Evolutionary conservation across 176 grass and related monocot species (phyloP).

Genomic region (Carex kokanica): DNA sequence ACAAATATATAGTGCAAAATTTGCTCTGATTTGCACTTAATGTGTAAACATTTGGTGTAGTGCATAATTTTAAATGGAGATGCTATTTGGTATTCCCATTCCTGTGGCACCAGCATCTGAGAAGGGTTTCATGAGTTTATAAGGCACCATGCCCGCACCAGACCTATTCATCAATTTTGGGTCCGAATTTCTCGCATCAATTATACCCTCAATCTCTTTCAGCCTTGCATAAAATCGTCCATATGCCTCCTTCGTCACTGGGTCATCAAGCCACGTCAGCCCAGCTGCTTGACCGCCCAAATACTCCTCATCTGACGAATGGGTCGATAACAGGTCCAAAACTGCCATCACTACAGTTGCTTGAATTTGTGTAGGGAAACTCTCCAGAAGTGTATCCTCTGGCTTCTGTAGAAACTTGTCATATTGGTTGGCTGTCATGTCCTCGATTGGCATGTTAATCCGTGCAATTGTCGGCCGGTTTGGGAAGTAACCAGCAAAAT

Average conservation of each 20-base stretch:
- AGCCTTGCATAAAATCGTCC: slow-evolving; percentile 35
- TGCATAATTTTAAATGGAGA: slow-evolving; percentile 41
- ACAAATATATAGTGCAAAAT: not conserved
- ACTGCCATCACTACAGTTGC: slow-evolving; percentile 67
- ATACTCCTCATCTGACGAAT: slow-evolving; percentile 86
- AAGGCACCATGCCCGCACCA: slow-evolving; percentile 65
- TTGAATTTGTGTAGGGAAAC: slow-evolving; percentile 64
- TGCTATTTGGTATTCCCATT: slow-evolving; percentile 75
- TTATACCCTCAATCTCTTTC: slow-evolving; percentile 53
- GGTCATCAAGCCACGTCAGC: slow-evolving; percentile 44
- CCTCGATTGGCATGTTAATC: slow-evolving; percentile 66
- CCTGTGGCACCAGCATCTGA: slow-evolving; percentile 43
- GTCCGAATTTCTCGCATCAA: slow-evolving; percentile 51
- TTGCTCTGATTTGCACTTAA: not conserved
- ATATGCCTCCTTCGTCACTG: slow-evolving; percentile 36
- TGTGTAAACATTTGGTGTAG: not conserved
- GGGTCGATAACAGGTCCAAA: slow-evolving; percentile 55
- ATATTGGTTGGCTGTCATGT: slow-evolving; percentile 28
- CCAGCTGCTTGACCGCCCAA: slow-evolving; percentile 38
- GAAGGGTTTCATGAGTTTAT: slow-evolving; percentile 70
- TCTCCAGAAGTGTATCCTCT: slow-evolving; percentile 42
- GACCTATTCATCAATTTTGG: slow-evolving; percentile 47
- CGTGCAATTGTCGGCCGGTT: slow-evolving; percentile 71
- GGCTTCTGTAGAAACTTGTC: slow-evolving; percentile 49
- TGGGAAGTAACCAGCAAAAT: slow-evolving; percentile 66